Evolutionary conservation across 257 asterid genomes (phyloP).

Genomic region (Scutellaria galericulata): DNA sequence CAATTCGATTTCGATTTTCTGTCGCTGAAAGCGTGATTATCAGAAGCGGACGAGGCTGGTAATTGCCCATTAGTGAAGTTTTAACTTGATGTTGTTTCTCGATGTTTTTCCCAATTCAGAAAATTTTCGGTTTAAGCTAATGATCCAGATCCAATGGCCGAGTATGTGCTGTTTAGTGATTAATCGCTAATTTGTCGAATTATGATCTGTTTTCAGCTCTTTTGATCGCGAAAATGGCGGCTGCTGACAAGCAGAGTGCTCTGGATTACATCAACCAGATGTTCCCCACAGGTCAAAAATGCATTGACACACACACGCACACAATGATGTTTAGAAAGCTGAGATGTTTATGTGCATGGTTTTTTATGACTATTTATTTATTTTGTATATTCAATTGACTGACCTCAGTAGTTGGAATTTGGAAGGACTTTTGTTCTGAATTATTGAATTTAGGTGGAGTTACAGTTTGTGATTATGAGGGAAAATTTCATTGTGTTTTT

Average conservation of each 20-base stretch:
- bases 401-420: slow-evolving; percentile 27
- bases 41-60: slow-evolving; percentile 36
- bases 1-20: slow-evolving; percentile 16
- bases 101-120: slow-evolving; percentile 33
- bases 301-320: background rate
- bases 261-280: slow-evolving; percentile 95
- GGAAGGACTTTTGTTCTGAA: slow-evolving; percentile 23
- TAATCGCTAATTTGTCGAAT: slow-evolving; percentile 24
- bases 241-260: slow-evolving; percentile 78
- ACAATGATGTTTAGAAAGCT: slow-evolving; percentile 12
- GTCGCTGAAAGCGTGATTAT: slow-evolving; percentile 29
- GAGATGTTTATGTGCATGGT: slow-evolving; percentile 11
- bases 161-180: slow-evolving; percentile 28
- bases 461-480: slow-evolving; percentile 17
- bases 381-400: slow-evolving; percentile 3
- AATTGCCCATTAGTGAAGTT: slow-evolving; percentile 27
- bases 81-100: slow-evolving; percentile 18
- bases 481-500: slow-evolving; percentile 7
- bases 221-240: slow-evolving; percentile 54
- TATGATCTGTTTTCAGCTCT: slow-evolving; percentile 33
- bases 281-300: slow-evolving; percentile 81
- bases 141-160: slow-evolving; percentile 42
- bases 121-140: slow-evolving; percentile 27
- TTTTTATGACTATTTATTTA: background rate
- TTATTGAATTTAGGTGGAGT: slow-evolving; percentile 18